These are phyloP conservation scores for Scytalidium sp. DNA, from an alignment of 2,329 filamentous ascomycete genomes.

Conservation along the genomic window DNA sequence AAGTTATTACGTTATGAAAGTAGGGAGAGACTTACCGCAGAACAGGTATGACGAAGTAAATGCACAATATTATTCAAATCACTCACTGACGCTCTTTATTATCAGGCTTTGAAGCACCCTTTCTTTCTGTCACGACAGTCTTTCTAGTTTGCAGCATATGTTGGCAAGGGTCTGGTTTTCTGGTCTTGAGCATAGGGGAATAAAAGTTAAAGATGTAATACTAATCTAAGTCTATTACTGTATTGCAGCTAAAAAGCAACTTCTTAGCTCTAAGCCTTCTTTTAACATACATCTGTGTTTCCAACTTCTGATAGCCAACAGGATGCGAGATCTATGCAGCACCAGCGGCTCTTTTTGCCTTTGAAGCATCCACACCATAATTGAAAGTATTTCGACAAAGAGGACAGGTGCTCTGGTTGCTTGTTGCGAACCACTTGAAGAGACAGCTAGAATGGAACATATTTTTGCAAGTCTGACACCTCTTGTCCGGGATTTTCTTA, in stretches of 20 bases:
- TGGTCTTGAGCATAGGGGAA: too few relatives aligned
- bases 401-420: slow-evolving; percentile 87
- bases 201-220: neutral
- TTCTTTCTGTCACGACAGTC: neutral
- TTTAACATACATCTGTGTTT: neutral
- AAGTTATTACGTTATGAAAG: slow-evolving; percentile 72
- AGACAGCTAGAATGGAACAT: slow-evolving; percentile 86
- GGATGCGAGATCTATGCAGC: slow-evolving; percentile 1
- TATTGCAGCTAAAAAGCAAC: neutral
- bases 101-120: neutral
- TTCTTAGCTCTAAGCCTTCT: neutral
- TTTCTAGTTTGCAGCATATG: too few relatives aligned
- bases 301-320: neutral
- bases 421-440: slow-evolving; percentile 96
- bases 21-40: slow-evolving; percentile 62
- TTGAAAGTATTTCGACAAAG: slow-evolving; percentile 87
- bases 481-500: slow-evolving; percentile 87
- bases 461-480: slow-evolving; percentile 90
- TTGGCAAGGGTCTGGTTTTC: too few relatives aligned
- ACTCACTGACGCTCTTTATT: neutral
- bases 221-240: neutral
- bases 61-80: neutral
- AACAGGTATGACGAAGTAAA: slow-evolving; percentile 41
- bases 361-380: slow-evolving; percentile 32
- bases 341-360: slow-evolving; percentile 6